A percentile compares a stretch with the other conserved stretches of the same genome.
Conservation (phyloP, 345 rosid species). For the Cardamine resedifolia region DNA sequence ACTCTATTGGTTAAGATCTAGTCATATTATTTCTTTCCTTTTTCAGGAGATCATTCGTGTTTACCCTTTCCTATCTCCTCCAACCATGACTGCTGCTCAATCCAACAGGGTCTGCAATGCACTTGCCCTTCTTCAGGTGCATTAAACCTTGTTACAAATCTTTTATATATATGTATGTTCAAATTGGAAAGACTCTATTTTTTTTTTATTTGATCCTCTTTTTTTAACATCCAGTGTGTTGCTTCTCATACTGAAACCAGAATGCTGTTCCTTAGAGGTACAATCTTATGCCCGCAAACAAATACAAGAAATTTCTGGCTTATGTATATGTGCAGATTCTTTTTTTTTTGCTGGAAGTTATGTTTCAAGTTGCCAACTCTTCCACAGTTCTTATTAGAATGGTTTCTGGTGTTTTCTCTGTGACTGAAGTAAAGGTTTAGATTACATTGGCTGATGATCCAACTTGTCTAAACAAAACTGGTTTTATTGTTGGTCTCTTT, state of each 20-base stretch:
- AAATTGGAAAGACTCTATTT: slow-evolving; percentile 9
- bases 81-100: slow-evolving; percentile 26
- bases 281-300: slow-evolving; percentile 9
- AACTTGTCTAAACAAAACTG: not conserved
- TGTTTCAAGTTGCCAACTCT: not conserved
- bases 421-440: not conserved
- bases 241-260: slow-evolving; percentile 60
- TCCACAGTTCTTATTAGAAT: not conserved
- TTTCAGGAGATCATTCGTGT: slow-evolving; percentile 52
- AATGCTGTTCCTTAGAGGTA: slow-evolving; percentile 49
- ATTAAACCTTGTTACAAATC: not conserved
- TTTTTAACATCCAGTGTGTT: slow-evolving; percentile 43
- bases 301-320: slow-evolving; percentile 8
- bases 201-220: not conserved
- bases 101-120: slow-evolving; percentile 49
- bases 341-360: not conserved
- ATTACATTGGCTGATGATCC: slow-evolving; percentile 5
- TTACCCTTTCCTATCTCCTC: slow-evolving; percentile 38
- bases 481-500: slow-evolving; percentile 7
- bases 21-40: not conserved
- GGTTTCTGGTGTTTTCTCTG: not conserved
- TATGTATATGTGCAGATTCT: not conserved
- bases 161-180: not conserved
- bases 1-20: not conserved
- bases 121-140: slow-evolving; percentile 60